Base-by-base conservation (phyloP, 257 asterid species). In the Avicennia marina region DNA sequence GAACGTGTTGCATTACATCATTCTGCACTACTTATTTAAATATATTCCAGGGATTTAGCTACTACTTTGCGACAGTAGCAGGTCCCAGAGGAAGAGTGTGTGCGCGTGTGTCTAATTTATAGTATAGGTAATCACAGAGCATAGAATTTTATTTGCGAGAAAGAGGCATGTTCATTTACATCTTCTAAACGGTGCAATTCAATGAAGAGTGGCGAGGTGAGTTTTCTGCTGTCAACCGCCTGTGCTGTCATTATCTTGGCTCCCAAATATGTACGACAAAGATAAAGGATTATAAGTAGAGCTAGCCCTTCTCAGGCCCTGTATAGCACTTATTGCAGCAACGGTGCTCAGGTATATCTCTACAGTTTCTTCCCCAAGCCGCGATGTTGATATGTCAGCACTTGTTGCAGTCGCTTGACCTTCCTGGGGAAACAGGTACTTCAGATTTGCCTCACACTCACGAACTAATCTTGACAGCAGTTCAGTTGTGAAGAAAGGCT, bases 381-480 rank as follows among this genome's bases (percentile, higher is more conserved):
- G 47, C 44, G 53, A 34, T 4, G 56, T 71, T 9, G 77, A 53
- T 32, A 22, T 15, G 27, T 69, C 62, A 5, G 63, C 36, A 21
- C 66, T 59, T 13, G 66, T 52, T 54, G 56, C 62, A 41, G 54
- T 58, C 6, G 43, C 17, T 18, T 27, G 62, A 21, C 25, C 86
- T 73, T 77, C 79, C 32, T 69, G 49, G 1, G 97, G 98, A 51
- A 89, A 82, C 39, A 86, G 83, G 66, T 76, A 53, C 65, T 93
- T 95, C 0, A 84, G 90, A 67, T 78, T 84, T 60, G 67, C 95
- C 77, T 93, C 99, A 21, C 99, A 93, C 53, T 93, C 96, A 27
- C 54, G 75, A 3, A 89, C 78, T 58, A 93, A 57, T 70, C 81
- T 75, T 4, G 95, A 76, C 17, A 93, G 75, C 39, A 91, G 91